These are phyloP conservation scores for Magnusiomyces magnusii DNA, from an alignment of 1,139 yeast species.

Conservation along the genomic window DNA sequence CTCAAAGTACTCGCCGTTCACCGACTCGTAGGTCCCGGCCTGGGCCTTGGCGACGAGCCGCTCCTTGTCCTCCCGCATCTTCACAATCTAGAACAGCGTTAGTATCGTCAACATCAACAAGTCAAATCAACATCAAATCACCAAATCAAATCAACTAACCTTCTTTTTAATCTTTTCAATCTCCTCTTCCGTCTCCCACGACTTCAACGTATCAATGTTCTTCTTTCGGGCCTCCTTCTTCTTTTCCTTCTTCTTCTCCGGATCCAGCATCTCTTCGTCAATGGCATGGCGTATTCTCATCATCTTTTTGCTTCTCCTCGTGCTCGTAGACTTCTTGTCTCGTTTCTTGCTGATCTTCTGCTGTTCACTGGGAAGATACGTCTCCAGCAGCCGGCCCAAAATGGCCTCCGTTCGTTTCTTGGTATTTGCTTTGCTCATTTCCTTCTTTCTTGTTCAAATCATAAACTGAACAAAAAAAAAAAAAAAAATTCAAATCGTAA, in stretches of 20 bases:
- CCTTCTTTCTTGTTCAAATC: not conserved
- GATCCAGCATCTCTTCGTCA: conserved; percentile 18
- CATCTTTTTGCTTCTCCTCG: conserved; percentile 9
- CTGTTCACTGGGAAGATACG: conserved; percentile 1
- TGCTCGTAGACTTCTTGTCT: conserved; percentile 2
- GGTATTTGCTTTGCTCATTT: not conserved
- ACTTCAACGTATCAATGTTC: conserved; percentile 18
- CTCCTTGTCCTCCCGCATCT: conserved; percentile 11
- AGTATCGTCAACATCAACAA: not conserved
- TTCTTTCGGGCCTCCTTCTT: conserved; percentile 13
- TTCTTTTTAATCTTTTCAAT: conserved; percentile 19
- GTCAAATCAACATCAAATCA: not conserved
- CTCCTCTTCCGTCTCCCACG: conserved; percentile 18
- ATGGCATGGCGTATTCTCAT: conserved; percentile 7
- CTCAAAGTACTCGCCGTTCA: conserved; percentile 14
- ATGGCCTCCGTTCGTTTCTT: conserved; percentile 1
- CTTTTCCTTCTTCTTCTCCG: conserved; percentile 13
- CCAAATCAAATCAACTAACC: conserved; percentile 2
- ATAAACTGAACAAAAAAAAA: no score
- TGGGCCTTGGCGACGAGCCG: conserved; percentile 8
- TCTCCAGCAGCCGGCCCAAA: not conserved
- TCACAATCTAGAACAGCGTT: conserved; percentile 9
- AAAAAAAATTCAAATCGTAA: no score
- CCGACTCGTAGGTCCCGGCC: conserved; percentile 13
- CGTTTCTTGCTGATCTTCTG: not conserved